Conservation (phyloP, 75 land plant species). For the Pseudotsuga menziesii region DNA sequence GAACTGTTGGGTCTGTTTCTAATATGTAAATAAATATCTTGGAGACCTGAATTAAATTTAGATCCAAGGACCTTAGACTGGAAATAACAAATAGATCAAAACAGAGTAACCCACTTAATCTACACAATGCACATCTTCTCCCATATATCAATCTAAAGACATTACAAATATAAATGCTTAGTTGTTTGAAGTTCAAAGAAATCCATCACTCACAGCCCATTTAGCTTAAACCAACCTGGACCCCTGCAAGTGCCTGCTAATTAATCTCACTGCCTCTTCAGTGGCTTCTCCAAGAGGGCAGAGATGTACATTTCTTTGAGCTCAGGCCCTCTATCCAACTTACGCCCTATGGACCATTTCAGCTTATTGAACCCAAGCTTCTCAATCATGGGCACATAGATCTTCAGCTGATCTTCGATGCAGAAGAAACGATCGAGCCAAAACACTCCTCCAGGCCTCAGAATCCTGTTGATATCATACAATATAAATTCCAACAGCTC, state of each 20-base stretch:
- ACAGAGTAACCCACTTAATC: too few relatives aligned
- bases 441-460: slow-evolving; percentile 80
- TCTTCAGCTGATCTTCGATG: slow-evolving; percentile 49
- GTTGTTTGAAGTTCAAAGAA: too few relatives aligned
- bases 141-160: too few relatives aligned
- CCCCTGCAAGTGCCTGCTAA: not conserved
- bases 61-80: too few relatives aligned
- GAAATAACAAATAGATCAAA: too few relatives aligned
- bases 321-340: slow-evolving; percentile 36
- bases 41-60: too few relatives aligned
- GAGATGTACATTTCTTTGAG: slow-evolving; percentile 45
- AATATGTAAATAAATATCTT: too few relatives aligned
- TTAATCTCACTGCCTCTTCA: slow-evolving; percentile 2
- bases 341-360: slow-evolving; percentile 59
- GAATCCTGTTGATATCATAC: slow-evolving; percentile 79
- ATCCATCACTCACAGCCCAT: too few relatives aligned
- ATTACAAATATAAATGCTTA: too few relatives aligned
- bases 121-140: too few relatives aligned
- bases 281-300: slow-evolving; percentile 64
- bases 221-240: too few relatives aligned
- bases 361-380: slow-evolving; percentile 70
- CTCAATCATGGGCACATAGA: slow-evolving; percentile 56
- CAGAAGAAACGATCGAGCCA: slow-evolving; percentile 95
- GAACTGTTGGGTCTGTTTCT: too few relatives aligned
- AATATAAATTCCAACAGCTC: slow-evolving; percentile 50